Conservation (phyloP, 2,329 filamentous ascomycete genomes). For the Tolypocladium sp. region DNA sequence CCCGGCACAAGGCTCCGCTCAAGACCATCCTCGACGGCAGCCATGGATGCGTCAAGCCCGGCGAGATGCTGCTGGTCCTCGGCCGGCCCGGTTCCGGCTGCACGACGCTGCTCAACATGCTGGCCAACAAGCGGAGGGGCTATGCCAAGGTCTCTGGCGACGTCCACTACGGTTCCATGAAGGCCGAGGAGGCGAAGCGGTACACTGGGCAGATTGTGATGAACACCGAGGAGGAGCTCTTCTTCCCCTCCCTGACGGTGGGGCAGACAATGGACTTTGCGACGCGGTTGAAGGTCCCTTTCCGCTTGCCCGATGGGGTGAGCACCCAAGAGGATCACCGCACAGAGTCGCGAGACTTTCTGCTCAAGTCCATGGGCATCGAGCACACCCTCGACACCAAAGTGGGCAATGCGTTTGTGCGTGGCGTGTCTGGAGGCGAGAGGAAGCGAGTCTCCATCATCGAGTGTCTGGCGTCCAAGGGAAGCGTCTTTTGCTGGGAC, state of each 20-base stretch:
- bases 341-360: conserved; percentile 38
- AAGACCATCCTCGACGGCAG: conserved; percentile 57
- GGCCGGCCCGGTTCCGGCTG: conserved; percentile 62
- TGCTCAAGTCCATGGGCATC: conserved; percentile 49
- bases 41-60: conserved; percentile 61
- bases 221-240: conserved; percentile 60
- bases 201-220: conserved; percentile 54
- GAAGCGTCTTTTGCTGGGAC: conserved; percentile 57
- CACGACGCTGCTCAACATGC: conserved; percentile 60
- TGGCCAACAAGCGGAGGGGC: conserved; percentile 54
- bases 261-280: conserved; percentile 65
- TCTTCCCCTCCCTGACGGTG: conserved; percentile 62
- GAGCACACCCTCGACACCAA: conserved; percentile 54
- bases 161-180: conserved; percentile 44
- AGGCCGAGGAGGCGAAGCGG: conserved; percentile 35
- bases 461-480: conserved; percentile 50
- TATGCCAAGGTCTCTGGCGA: conserved; percentile 50
- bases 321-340: conserved; percentile 34
- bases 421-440: conserved; percentile 61
- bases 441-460: conserved; percentile 61
- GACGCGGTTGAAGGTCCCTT: conserved; percentile 47
- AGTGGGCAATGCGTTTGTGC: conserved; percentile 57
- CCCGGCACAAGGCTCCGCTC: conserved; percentile 44
- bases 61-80: conserved; percentile 63
- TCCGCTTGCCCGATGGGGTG: conserved; percentile 32